Conservation (phyloP, 2,329 filamentous ascomycete species). For the Gaeumannomyces sp. region DNA sequence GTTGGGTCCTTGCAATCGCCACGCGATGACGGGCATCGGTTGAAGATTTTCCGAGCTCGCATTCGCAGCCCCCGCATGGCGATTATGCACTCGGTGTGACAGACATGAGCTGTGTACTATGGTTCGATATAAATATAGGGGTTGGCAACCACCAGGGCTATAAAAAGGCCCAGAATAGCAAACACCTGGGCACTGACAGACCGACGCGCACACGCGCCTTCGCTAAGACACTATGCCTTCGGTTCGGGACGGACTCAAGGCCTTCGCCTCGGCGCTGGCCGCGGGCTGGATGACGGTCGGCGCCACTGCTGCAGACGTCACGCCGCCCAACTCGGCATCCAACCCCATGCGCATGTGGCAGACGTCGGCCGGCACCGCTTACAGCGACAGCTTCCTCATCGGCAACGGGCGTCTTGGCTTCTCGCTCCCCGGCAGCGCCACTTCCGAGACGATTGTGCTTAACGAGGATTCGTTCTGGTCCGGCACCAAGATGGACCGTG, state of each 20-base stretch:
- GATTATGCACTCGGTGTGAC: too few species aligned
- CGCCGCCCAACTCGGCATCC: background rate
- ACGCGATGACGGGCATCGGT: too few species aligned
- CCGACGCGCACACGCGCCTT: background rate
- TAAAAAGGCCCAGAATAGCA: too few species aligned
- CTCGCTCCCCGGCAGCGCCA: conserved; percentile 33
- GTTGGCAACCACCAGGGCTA: too few species aligned
- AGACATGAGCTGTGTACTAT: too few species aligned
- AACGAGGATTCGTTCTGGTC: conserved; percentile 37
- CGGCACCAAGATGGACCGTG: conserved; percentile 30
- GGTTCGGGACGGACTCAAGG: background rate
- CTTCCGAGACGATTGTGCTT: conserved; percentile 30
- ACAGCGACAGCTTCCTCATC: conserved; percentile 33
- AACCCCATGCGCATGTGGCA: conserved; percentile 5
- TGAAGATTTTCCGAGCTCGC: too few species aligned
- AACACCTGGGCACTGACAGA: background rate
- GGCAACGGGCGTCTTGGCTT: conserved; percentile 32
- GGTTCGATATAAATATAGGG: background rate
- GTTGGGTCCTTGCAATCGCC: too few species aligned
- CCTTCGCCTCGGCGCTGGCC: background rate
- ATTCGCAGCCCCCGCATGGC: too few species aligned
- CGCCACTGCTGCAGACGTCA: background rate
- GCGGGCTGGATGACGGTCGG: background rate
- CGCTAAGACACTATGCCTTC: background rate
- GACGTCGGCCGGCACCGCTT: background rate